Evolutionary conservation across 306 rosid species (phyloP).

Genomic region (Glycine soja): DNA sequence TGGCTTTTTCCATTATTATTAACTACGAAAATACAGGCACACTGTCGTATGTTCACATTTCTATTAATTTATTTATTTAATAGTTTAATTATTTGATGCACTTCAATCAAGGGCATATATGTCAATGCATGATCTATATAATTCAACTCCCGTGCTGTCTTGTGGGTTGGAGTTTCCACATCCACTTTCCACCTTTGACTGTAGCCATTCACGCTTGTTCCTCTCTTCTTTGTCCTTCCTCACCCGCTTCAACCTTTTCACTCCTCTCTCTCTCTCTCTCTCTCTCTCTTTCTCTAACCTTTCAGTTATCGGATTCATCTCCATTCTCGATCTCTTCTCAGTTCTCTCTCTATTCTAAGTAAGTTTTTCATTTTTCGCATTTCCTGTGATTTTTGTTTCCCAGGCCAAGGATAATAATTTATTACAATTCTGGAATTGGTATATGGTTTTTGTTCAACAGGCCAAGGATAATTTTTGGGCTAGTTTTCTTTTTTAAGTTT

Average conservation of each 20-base stretch:
- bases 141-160: conserved; percentile 60
- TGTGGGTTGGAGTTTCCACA: conserved; percentile 47
- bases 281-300: background rate
- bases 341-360: conserved; percentile 50
- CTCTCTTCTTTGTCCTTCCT: conserved; percentile 18
- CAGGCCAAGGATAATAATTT: background rate
- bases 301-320: conserved; percentile 26
- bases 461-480: background rate
- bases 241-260: background rate
- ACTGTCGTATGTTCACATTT: too few relatives aligned
- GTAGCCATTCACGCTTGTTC: conserved; percentile 54
- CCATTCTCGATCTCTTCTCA: background rate
- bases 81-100: conserved; percentile 22
- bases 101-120: conserved; percentile 53
- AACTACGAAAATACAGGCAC: too few relatives aligned
- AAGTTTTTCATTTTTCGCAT: conserved; percentile 17
- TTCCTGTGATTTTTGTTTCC: background rate
- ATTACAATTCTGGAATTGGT: background rate
- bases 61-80: too few relatives aligned
- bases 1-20: background rate
- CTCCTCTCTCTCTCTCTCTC: background rate
- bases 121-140: conserved; percentile 69
- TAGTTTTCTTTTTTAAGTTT: background rate
- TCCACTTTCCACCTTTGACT: conserved; percentile 55
- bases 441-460: background rate